These are phyloP conservation scores for Fonsecaea multimorphosa DNA, from an alignment of 2,329 filamentous ascomycete species.

Conservation along the genomic window DNA sequence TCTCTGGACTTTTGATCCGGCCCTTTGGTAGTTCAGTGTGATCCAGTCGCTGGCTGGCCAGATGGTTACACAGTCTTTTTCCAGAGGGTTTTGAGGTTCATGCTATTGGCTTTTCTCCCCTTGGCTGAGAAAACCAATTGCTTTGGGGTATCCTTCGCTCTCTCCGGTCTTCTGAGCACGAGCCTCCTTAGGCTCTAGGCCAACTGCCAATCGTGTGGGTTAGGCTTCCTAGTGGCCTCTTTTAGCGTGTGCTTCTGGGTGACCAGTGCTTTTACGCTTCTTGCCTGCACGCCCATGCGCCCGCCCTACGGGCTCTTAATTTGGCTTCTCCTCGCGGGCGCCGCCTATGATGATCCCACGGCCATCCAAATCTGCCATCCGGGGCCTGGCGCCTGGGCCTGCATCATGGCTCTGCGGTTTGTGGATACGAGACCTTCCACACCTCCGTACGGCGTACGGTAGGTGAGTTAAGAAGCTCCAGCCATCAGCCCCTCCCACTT, in stretches of 20 bases:
- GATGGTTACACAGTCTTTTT: neutral
- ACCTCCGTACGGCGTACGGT: too few species aligned
- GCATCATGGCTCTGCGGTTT: neutral
- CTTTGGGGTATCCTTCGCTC: neutral
- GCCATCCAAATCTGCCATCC: neutral
- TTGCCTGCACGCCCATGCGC: constrained; percentile 3
- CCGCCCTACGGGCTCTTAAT: too few species aligned
- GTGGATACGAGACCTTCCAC: neutral
- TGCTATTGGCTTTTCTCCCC: neutral
- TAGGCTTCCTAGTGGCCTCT: neutral
- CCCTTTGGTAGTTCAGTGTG: neutral
- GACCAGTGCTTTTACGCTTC: constrained; percentile 2
- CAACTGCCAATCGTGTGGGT: neutral
- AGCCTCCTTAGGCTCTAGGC: neutral
- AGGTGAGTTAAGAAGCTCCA: neutral
- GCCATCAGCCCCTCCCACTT: neutral
- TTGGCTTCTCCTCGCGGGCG: neutral
- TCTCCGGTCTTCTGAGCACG: neutral
- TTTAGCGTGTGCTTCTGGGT: constrained; percentile 1
- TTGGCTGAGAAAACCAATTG: neutral
- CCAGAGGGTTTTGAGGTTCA: neutral
- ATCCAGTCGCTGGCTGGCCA: neutral
- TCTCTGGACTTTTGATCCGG: neutral
- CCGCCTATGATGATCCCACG: too few species aligned
- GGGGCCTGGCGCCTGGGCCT: neutral